These are phyloP conservation scores for Terfezia claveryi DNA, from an alignment of 495 filamentous ascomycete genomes.

Conservation along the genomic window DNA sequence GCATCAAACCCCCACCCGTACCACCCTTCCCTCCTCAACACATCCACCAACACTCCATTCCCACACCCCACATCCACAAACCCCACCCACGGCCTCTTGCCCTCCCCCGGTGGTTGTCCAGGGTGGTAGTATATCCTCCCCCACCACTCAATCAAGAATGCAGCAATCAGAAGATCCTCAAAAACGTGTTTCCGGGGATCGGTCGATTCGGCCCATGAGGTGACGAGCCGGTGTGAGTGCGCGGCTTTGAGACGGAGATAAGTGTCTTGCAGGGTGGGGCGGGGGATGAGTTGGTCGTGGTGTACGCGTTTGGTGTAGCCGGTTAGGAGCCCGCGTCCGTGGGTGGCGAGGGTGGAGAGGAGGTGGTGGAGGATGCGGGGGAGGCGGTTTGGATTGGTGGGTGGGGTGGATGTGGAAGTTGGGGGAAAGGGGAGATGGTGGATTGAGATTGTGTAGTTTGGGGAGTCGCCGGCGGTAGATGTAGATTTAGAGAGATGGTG, in stretches of 20 bases:
- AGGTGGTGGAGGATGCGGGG: slow-evolving; percentile 49
- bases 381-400: slow-evolving; percentile 26
- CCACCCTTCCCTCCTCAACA: slow-evolving; percentile 67
- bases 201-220: slow-evolving; percentile 60
- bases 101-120: slow-evolving; percentile 5
- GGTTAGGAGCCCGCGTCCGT: slow-evolving; percentile 38
- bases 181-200: slow-evolving; percentile 85
- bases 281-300: slow-evolving; percentile 54
- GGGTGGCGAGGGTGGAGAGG: slow-evolving; percentile 49
- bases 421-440: slow-evolving; percentile 42
- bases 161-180: slow-evolving; percentile 79
- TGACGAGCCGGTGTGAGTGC: slow-evolving; percentile 45
- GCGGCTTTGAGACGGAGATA: slow-evolving; percentile 59
- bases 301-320: slow-evolving; percentile 54
- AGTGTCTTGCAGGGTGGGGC: slow-evolving; percentile 51
- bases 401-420: slow-evolving; percentile 6
- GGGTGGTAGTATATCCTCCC: slow-evolving; percentile 45
- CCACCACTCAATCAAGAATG: slow-evolving; percentile 90
- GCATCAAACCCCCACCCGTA: slow-evolving; percentile 81
- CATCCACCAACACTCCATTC: slow-evolving; percentile 76
- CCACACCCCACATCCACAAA: slow-evolving; percentile 95
- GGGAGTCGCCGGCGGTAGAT: too few relatives aligned
- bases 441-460: slow-evolving; percentile 35
- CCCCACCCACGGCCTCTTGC: slow-evolving; percentile 38
- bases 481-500: slow-evolving; percentile 23